These are phyloP conservation scores for Hypoxylon sp. DNA, from an alignment of 2,329 filamentous ascomycete species.

Conservation along the genomic window DNA sequence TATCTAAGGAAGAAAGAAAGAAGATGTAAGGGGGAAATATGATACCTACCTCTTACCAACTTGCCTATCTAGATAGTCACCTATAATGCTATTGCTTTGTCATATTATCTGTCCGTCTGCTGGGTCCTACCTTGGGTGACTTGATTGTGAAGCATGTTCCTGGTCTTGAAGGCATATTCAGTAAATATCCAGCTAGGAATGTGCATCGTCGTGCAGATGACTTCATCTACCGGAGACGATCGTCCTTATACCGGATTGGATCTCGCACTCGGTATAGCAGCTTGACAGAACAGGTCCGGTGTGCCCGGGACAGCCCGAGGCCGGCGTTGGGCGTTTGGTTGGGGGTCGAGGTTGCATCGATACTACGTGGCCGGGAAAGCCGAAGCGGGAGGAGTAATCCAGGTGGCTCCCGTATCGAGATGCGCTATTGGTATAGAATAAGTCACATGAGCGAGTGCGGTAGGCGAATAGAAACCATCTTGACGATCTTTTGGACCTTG, in stretches of 20 bases:
- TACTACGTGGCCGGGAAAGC: slow-evolving; percentile 22
- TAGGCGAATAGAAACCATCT: neutral
- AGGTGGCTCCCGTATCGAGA: neutral
- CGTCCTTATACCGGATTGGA: neutral
- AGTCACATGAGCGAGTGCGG: neutral
- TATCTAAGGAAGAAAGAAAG: slow-evolving; percentile 34
- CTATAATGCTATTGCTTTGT: slow-evolving; percentile 26
- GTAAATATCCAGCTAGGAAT: neutral
- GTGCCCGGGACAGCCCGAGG: slow-evolving; percentile 26
- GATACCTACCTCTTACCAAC: slow-evolving; percentile 27
- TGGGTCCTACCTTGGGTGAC: neutral
- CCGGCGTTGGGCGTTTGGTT: slow-evolving; percentile 8
- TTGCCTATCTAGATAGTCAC: too few relatives aligned
- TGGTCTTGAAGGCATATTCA: neutral
- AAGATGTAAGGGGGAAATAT: slow-evolving; percentile 8
- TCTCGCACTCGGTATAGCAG: too few relatives aligned
- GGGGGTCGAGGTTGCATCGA: slow-evolving; percentile 16
- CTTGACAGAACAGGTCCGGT: too few relatives aligned
- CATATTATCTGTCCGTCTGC: neutral
- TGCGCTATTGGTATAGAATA: neutral
- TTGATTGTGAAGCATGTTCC: neutral
- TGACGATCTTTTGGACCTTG: neutral
- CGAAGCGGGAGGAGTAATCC: slow-evolving; percentile 16
- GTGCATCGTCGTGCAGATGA: neutral
- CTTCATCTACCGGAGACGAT: neutral